Base-by-base conservation (phyloP, 148 eudicot species). In the Diospyros kaki region DNA sequence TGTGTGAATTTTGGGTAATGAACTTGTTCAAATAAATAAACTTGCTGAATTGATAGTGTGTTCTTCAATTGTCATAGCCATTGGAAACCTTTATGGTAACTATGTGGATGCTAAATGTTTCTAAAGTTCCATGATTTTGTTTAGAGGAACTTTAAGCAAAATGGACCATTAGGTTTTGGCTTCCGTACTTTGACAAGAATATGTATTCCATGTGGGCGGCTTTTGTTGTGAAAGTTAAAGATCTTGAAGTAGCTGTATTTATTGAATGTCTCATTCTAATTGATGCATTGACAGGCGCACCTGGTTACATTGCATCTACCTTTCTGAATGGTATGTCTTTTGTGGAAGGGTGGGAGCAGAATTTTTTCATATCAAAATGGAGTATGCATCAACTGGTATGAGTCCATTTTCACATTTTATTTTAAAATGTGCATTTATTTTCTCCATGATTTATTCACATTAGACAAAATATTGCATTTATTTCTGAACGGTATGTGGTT, bases 381-480 rank as follows among this genome's bases (percentile, higher is more conserved):
- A 93, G 94, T 80, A 95, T 95, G 98, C 99, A 95, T 76, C 99
- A 95, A 82, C 82, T 95, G 99, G 99, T 95, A 91, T 66, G 79
- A 53, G 59, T 71, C 38, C 41, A 70, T 54, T 56, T 58, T 42
- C 51, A 17, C 42, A 28, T 50, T 76, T 18, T 50, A 28, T 50
- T 76, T 18, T 50, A 11, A 10, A 12, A 5, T 2, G 4, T 44
- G 39, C 42, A 9, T 62, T 17, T 43, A 11, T 42, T 76, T 62
- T 3, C 7, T 38, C 10, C 6, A 7, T 48, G 52, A 3, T 67
- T 52, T 2, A 67, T 45, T 17, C 14, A 45, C 8, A 40, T 8
- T 7, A 13, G 69, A 43, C 69, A 46, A 17, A 18, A 68, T 68
- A 43, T 48, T 66, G 60, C 60, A 56, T 56, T 28, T 28, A 28